Evolutionary conservation across 2,329 filamentous ascomycete genomes (phyloP).

Genomic region (Paecilomyces sp.): DNA sequence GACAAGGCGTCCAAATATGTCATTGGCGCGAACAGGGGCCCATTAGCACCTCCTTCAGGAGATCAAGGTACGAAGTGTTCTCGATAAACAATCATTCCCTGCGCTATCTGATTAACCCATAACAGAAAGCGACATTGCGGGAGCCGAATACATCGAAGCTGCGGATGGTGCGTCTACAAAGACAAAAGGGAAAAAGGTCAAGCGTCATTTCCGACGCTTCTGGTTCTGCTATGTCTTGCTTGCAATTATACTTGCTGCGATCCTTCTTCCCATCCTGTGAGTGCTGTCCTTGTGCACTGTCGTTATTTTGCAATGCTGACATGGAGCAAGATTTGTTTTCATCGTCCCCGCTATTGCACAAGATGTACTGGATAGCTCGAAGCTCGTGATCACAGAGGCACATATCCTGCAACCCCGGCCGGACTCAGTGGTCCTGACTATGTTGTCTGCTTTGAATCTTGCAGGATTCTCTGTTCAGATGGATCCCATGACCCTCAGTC

Average conservation of each 20-base stretch:
- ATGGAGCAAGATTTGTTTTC: slow-evolving; percentile 27
- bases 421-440: slow-evolving; percentile 23
- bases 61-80: too few relatives aligned
- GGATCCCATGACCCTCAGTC: slow-evolving; percentile 23
- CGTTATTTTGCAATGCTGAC: background rate
- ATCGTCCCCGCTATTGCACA: slow-evolving; percentile 36
- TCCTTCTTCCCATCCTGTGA: slow-evolving; percentile 34
- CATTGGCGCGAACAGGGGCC: slow-evolving; percentile 23
- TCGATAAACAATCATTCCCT: background rate
- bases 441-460: slow-evolving; percentile 28
- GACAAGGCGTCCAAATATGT: slow-evolving; percentile 22
- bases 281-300: slow-evolving; percentile 4
- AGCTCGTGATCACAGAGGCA: slow-evolving; percentile 28
- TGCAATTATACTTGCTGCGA: slow-evolving; percentile 29
- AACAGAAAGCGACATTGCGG: slow-evolving; percentile 9
- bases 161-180: slow-evolving; percentile 14
- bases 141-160: slow-evolving; percentile 20
- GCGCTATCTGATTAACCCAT: background rate
- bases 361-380: slow-evolving; percentile 27
- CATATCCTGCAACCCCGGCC: slow-evolving; percentile 26
- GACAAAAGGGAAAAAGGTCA: slow-evolving; percentile 16
- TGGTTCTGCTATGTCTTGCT: slow-evolving; percentile 31
- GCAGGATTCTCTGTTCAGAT: slow-evolving; percentile 29
- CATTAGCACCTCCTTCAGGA: slow-evolving; percentile 7
- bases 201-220: slow-evolving; percentile 30